phyloP scores from a whole-genome alignment of 495 filamentous ascomycete species.

The Annulohypoxylon nitens region DNA sequence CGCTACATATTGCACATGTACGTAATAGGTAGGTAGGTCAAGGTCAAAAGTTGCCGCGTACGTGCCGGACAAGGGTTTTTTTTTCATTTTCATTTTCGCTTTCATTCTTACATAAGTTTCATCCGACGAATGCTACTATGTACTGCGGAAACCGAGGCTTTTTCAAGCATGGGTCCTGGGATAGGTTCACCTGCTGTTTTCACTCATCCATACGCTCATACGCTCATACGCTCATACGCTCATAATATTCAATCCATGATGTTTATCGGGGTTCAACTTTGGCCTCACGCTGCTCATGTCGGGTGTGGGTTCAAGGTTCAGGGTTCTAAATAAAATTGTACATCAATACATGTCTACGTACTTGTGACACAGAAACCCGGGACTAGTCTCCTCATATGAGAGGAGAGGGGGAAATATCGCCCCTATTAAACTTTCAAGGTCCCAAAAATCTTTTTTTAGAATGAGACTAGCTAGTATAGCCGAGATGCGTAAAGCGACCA shows the following conservation, averaged over 20 bases:
- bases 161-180: not conserved
- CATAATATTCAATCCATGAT: not conserved
- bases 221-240: not conserved
- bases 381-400: not conserved
- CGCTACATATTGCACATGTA: not conserved
- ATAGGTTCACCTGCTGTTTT: conserved; percentile 8
- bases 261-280: not conserved
- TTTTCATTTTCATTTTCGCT: conserved; percentile 13
- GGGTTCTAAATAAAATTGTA: not conserved
- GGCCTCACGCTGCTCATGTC: not conserved
- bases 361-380: conserved; percentile 10
- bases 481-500: conserved; percentile 17
- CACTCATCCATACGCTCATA: not conserved
- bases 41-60: no score
- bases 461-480: conserved; percentile 8
- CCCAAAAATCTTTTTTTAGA: conserved; percentile 37
- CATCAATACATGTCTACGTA: not conserved
- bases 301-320: not conserved
- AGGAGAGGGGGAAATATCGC: not conserved
- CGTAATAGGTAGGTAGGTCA: not conserved
- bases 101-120: conserved; percentile 13
- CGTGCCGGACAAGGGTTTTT: not conserved
- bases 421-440: conserved; percentile 16
- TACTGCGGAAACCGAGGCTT: not conserved
- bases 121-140: not conserved